Percentiles rank a stretch among this genome's conserved stretches.
phyloP scores from a whole-genome alignment of 495 filamentous ascomycete genomes.

The Massariosphaeria phaeospora region DNA sequence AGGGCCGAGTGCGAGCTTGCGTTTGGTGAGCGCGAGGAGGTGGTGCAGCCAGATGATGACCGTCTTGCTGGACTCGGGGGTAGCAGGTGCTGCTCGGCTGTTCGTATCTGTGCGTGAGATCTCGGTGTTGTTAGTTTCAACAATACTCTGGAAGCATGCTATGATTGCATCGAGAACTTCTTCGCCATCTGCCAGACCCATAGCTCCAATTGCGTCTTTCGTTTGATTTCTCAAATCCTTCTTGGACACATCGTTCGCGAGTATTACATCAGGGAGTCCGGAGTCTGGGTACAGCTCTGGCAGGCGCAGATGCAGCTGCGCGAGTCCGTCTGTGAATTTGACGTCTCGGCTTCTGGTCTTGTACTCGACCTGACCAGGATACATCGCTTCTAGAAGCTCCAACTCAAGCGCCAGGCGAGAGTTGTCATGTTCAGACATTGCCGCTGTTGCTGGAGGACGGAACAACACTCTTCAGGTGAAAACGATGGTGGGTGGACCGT shows the following conservation, averaged over 20 bases:
- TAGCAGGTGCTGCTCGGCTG: not conserved
- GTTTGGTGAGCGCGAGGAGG: constrained; percentile 40
- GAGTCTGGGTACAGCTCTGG: constrained; percentile 32
- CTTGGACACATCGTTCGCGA: constrained; percentile 23
- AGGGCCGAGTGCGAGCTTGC: constrained; percentile 39
- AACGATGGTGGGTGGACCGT: no score
- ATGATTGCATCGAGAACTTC: constrained; percentile 40
- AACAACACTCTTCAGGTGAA: not conserved
- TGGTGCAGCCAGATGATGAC: constrained; percentile 44
- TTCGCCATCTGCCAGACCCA: constrained; percentile 30
- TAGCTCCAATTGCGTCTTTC: constrained; percentile 19
- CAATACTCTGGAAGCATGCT: constrained; percentile 32
- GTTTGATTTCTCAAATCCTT: constrained; percentile 34
- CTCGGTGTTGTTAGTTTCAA: constrained; percentile 2
- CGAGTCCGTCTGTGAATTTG: constrained; percentile 24
- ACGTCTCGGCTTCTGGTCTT: constrained; percentile 32
- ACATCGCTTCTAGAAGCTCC: constrained; percentile 39
- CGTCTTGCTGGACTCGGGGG: constrained; percentile 25
- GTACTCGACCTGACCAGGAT: constrained; percentile 36
- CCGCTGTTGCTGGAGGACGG: not conserved
- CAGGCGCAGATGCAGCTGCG: constrained; percentile 32
- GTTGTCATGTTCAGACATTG: constrained; percentile 10
- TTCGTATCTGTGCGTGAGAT: not conserved
- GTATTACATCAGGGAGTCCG: constrained; percentile 34
- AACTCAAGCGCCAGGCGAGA: constrained; percentile 30